A percentile compares a stretch with the other conserved stretches of the same genome.
Conservation (phyloP, 345 rosid genomes). For the Rhodamnia argentea region DNA sequence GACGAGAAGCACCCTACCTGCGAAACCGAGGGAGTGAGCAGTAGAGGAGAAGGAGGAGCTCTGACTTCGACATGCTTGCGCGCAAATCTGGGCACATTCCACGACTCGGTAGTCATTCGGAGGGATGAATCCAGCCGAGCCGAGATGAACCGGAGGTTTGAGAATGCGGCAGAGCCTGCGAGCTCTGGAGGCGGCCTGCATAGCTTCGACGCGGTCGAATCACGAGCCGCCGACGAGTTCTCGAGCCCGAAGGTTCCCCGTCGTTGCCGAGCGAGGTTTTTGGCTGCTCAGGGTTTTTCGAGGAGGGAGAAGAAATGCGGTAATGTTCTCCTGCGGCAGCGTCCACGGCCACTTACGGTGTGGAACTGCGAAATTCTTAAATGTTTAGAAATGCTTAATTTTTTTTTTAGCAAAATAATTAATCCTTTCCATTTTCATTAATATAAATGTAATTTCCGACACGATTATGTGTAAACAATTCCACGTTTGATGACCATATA, state of each 20-base stretch:
- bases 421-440: no score
- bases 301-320: neutral
- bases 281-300: neutral
- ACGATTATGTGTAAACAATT: no score
- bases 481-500: no score
- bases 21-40: neutral
- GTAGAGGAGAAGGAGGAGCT: neutral
- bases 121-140: neutral
- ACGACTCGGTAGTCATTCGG: neutral
- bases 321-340: neutral
- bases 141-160: neutral
- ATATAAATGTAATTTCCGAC: no score
- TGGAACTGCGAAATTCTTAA: neutral
- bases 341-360: neutral
- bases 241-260: neutral
- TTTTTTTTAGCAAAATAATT: neutral
- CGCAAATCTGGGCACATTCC: neutral
- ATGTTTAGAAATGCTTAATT: neutral
- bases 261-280: neutral
- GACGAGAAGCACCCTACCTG: neutral
- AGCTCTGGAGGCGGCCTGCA: neutral
- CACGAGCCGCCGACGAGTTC: neutral
- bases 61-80: accelerated
- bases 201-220: neutral
- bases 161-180: neutral